phyloP scores from a whole-genome alignment of 176 grass and related monocot genomes.

The Areca catechu region DNA sequence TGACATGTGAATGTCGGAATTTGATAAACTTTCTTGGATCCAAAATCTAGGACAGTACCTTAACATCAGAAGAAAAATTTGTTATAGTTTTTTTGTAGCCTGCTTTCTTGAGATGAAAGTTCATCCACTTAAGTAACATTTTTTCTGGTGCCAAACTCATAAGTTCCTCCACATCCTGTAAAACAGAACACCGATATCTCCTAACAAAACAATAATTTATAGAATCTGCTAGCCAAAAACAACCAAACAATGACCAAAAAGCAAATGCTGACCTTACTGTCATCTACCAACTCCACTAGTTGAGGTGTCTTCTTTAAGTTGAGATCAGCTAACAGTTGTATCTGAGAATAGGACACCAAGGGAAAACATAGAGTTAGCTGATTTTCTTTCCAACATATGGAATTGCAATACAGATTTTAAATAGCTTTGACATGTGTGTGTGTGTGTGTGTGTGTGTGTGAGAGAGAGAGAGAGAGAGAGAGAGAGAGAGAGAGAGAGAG shows the following conservation, averaged over 20 bases:
- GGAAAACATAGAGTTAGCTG: too few relatives aligned
- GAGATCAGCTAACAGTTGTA: slow-evolving; percentile 97
- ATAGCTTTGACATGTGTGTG: too few relatives aligned
- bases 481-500: too few relatives aligned
- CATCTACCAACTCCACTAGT: slow-evolving; percentile 88
- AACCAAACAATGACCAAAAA: not conserved
- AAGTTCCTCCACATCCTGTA: slow-evolving; percentile 92
- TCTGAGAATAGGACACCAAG: slow-evolving; percentile 34
- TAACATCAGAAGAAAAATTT: slow-evolving; percentile 99
- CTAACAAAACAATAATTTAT: too few relatives aligned
- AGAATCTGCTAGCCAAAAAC: not conserved
- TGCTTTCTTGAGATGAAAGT: slow-evolving; percentile 95
- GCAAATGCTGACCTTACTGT: slow-evolving; percentile 47
- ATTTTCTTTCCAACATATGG: too few relatives aligned
- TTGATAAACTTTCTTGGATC: slow-evolving; percentile 27
- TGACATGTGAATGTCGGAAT: not conserved
- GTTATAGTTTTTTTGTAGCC: slow-evolving; percentile 96
- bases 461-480: too few relatives aligned
- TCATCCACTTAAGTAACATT: slow-evolving; percentile 97
- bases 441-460: too few relatives aligned
- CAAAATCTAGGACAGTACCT: slow-evolving; percentile 32
- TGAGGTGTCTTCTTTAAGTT: slow-evolving; percentile 97
- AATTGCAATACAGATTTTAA: too few relatives aligned
- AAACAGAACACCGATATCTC: slow-evolving; percentile 15
- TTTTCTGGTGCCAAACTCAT: slow-evolving; percentile 85